Conservation (phyloP, 176 grass and related monocot species). For the Puya raimondii region DNA sequence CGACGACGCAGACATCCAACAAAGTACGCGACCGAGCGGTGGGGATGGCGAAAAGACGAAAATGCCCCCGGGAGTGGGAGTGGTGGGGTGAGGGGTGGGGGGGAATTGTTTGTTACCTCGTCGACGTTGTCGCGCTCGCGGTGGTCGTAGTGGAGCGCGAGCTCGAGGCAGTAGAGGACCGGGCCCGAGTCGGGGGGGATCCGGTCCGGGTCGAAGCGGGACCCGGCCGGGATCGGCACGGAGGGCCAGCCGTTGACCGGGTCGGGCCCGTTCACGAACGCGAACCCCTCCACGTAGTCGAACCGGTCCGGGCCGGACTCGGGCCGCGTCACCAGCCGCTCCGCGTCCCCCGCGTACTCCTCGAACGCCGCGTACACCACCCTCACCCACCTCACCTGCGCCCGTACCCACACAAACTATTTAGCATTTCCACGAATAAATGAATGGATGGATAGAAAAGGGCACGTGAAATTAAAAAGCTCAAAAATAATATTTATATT, state of each 20-base stretch:
- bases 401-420: neutral
- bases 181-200: conserved; percentile 46
- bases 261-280: conserved; percentile 55
- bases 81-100: neutral
- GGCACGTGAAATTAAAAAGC: neutral
- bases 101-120: conserved; percentile 45
- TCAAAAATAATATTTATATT: neutral
- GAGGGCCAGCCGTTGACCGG: conserved; percentile 71
- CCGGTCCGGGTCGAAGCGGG: conserved; percentile 35
- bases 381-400: conserved; percentile 62
- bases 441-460: neutral
- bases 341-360: conserved; percentile 68
- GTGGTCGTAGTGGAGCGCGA: conserved; percentile 56
- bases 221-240: conserved; percentile 43
- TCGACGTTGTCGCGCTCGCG: conserved; percentile 27
- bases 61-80: conserved; percentile 5
- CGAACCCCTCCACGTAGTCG: conserved; percentile 95
- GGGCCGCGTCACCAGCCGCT: conserved; percentile 54
- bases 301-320: conserved; percentile 19
- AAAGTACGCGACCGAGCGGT: conserved; percentile 23
- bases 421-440: neutral
- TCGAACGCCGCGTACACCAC: conserved; percentile 71
- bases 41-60: conserved; percentile 20
- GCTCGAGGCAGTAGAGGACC: conserved; percentile 93
- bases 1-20: conserved; percentile 40